These are phyloP conservation scores for Neurospora pannonica DNA, from an alignment of 495 filamentous ascomycete species.

Conservation along the genomic window DNA sequence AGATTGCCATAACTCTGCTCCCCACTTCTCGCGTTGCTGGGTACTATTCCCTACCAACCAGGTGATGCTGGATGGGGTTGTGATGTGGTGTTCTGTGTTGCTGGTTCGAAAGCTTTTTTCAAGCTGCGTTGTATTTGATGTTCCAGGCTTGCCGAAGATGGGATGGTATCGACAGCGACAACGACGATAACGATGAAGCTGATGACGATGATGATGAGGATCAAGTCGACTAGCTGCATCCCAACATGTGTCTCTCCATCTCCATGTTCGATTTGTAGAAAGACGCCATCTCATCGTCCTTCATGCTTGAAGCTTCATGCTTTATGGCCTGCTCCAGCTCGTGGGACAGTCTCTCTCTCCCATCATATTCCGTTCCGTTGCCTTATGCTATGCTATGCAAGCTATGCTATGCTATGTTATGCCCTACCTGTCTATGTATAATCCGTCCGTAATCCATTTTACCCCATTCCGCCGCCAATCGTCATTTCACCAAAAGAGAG, in stretches of 20 bases:
- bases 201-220: not conserved
- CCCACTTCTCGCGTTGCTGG: not conserved
- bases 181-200: not conserved
- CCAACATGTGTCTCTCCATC: not conserved
- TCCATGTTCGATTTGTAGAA: not conserved
- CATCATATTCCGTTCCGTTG: not conserved
- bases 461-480: not conserved
- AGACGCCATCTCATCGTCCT: not conserved
- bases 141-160: not conserved
- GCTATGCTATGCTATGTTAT: not conserved
- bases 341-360: not conserved
- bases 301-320: not conserved
- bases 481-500: not conserved
- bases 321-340: not conserved
- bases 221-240: not conserved
- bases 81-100: not conserved
- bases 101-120: not conserved
- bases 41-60: not conserved
- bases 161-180: not conserved
- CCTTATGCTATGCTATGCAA: not conserved
- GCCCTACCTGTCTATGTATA: not conserved
- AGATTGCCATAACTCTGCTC: not conserved
- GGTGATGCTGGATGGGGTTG: not conserved
- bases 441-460: not conserved
- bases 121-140: not conserved